These are phyloP conservation scores for Colletotrichum lupini DNA, from an alignment of 2,329 filamentous ascomycete genomes.

Conservation along the genomic window DNA sequence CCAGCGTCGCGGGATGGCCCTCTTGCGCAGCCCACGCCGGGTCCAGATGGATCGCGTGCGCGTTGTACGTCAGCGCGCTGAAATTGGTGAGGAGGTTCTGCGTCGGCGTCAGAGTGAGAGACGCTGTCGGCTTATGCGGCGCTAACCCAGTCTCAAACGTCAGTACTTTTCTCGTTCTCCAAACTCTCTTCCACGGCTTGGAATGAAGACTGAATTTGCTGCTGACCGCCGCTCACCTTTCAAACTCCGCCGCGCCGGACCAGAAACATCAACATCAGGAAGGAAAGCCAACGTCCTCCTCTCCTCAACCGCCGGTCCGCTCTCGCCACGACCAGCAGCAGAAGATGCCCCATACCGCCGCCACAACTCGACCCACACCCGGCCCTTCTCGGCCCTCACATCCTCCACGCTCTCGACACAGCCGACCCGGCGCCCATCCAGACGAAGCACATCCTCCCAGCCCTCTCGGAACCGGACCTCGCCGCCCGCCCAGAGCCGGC, in stretches of 20 bases:
- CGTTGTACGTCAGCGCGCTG: conserved; percentile 91
- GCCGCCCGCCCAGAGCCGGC: conserved; percentile 92
- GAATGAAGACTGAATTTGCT: neutral
- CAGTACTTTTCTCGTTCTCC: neutral
- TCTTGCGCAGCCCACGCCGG: conserved; percentile 76
- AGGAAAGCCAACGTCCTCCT: conserved; percentile 65
- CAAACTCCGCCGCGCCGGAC: conserved; percentile 38
- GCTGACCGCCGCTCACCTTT: conserved; percentile 41
- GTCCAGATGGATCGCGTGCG: conserved; percentile 91
- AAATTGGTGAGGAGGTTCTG: conserved; percentile 85
- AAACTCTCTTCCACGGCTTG: neutral
- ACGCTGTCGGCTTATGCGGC: conserved; percentile 41
- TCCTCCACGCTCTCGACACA: conserved; percentile 60
- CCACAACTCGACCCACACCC: conserved; percentile 63
- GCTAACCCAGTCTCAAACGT: conserved; percentile 40
- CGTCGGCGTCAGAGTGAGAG: conserved; percentile 71
- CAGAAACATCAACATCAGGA: conserved; percentile 42
- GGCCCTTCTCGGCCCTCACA: conserved; percentile 45
- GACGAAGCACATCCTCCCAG: conserved; percentile 43
- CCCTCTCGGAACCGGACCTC: conserved; percentile 65
- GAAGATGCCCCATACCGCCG: conserved; percentile 53
- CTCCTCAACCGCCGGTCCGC: conserved; percentile 54
- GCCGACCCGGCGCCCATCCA: conserved; percentile 52
- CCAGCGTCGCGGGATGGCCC: conserved; percentile 78
- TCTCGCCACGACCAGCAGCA: conserved; percentile 7